These are phyloP conservation scores for Microbotryum saponariae DNA, from an alignment of 1,284 basidiomycete species.

Conservation along the genomic window DNA sequence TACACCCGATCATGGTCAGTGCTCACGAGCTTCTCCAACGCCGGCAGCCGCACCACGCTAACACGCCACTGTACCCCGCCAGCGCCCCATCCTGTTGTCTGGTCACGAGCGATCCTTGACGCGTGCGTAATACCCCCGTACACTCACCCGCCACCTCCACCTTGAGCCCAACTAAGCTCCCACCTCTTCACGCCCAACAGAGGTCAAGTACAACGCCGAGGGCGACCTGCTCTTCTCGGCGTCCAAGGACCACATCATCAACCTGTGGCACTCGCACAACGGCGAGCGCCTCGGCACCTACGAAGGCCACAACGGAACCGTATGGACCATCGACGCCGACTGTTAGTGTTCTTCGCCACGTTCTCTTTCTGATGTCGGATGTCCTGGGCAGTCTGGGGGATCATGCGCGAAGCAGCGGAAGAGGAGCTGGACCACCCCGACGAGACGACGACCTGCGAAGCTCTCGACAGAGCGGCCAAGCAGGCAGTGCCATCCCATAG, in stretches of 20 bases:
- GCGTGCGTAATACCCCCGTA: slow-evolving; percentile 61
- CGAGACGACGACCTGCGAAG: neutral
- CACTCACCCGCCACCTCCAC: neutral
- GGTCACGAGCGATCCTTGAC: slow-evolving; percentile 97
- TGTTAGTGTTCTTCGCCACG: slow-evolving; percentile 52
- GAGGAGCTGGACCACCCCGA: neutral
- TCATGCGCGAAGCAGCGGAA: neutral
- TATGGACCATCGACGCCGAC: slow-evolving; percentile 96
- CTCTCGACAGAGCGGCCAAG: too few species aligned
- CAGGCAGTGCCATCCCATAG: too few species aligned
- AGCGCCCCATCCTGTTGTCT: slow-evolving; percentile 44
- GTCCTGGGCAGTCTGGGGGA: too few species aligned
- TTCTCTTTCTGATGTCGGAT: neutral
- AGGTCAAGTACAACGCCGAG: slow-evolving; percentile 69
- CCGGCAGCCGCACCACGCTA: neutral
- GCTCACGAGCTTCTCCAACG: too few species aligned
- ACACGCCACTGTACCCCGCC: neutral
- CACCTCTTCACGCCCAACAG: slow-evolving; percentile 16
- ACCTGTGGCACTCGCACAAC: slow-evolving; percentile 79
- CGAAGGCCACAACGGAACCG: slow-evolving; percentile 88
- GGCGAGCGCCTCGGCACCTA: slow-evolving; percentile 96
- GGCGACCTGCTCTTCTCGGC: slow-evolving; percentile 93
- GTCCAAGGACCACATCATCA: slow-evolving; percentile 91
- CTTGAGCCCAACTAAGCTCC: neutral
- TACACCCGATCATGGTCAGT: too few species aligned